Evolutionary conservation across 2,329 filamentous ascomycete species (phyloP).

Genomic region (Plenodomus lindquistii): DNA sequence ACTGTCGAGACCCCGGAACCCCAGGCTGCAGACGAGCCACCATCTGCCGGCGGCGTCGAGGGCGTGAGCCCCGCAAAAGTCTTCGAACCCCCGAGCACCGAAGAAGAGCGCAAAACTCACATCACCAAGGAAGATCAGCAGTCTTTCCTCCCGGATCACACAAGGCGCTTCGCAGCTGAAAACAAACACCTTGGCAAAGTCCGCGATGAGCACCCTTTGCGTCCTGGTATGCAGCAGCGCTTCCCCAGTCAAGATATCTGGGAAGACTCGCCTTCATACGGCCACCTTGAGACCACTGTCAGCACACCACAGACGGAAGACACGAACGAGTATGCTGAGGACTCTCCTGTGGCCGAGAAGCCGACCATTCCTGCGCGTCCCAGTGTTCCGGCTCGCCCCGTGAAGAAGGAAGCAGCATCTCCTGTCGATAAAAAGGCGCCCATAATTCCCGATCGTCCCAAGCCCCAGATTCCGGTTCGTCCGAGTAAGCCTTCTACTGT

Average conservation of each 20-base stretch:
- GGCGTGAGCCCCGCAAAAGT: constrained; percentile 38
- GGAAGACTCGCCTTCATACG: constrained; percentile 89
- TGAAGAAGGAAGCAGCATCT: constrained; percentile 46
- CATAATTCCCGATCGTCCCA: constrained; percentile 60
- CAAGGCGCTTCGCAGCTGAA: constrained; percentile 58
- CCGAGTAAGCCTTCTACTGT: constrained; percentile 57
- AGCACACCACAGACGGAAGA: constrained; percentile 56
- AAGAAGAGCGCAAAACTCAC: constrained; percentile 53
- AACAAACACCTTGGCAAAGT: constrained; percentile 61
- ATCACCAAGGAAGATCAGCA: constrained; percentile 48
- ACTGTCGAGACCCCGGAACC: constrained; percentile 75
- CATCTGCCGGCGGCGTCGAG: constrained; percentile 42
- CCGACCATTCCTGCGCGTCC: constrained; percentile 35
- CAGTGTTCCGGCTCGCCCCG: constrained; percentile 40
- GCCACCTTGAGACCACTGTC: constrained; percentile 77
- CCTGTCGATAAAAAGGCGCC: constrained; percentile 58
- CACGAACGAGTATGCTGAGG: constrained; percentile 45
- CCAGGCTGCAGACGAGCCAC: constrained; percentile 59
- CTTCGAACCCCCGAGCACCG: constrained; percentile 54
- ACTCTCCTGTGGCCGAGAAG: constrained; percentile 36
- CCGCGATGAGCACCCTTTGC: constrained; percentile 51
- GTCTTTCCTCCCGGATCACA: constrained; percentile 50
- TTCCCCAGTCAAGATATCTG: constrained; percentile 94
- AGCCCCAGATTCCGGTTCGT: constrained; percentile 65
- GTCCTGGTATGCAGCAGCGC: constrained; percentile 63